A percentile compares a stretch with the other conserved stretches of the same genome.
Conservation (phyloP, 1,284 basidiomycete genomes). For the Cutaneotrichosporon mucoides region DNA sequence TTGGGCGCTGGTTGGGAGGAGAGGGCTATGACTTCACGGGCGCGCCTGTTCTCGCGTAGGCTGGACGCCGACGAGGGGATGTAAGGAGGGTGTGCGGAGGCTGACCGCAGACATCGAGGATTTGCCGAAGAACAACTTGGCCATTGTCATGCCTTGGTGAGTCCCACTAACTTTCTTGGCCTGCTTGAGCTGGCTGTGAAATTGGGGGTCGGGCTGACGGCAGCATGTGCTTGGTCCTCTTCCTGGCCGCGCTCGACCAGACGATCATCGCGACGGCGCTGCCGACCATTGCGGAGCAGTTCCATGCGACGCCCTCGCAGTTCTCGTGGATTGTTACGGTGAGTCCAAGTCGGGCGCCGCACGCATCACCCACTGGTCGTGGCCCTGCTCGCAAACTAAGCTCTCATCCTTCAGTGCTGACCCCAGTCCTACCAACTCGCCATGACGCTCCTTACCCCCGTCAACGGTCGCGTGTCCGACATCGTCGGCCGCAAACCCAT, state of each 20-base stretch:
- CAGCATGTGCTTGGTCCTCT: slow-evolving; percentile 40
- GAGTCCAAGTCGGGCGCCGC: slow-evolving; percentile 3
- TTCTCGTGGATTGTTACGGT: slow-evolving; percentile 37
- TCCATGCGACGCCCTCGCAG: slow-evolving; percentile 31
- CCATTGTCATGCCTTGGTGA: slow-evolving; percentile 28
- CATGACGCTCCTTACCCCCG: slow-evolving; percentile 33
- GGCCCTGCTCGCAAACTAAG: too few relatives aligned
- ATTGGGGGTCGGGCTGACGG: too few relatives aligned
- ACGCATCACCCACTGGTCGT: too few relatives aligned
- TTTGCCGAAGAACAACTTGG: slow-evolving; percentile 33
- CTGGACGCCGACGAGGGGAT: too few relatives aligned
- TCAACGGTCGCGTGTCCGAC: slow-evolving; percentile 43
- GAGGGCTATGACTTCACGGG: too few relatives aligned
- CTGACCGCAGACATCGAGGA: slow-evolving; percentile 29
- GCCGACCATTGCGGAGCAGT: slow-evolving; percentile 30
- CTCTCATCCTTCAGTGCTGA: too few relatives aligned
- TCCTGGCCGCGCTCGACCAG: slow-evolving; percentile 42
- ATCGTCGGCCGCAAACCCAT: slow-evolving; percentile 45
- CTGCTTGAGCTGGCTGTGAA: too few relatives aligned
- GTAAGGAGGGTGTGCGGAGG: too few relatives aligned
- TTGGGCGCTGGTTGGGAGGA: too few relatives aligned
- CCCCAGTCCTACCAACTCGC: slow-evolving; percentile 39
- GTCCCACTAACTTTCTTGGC: too few relatives aligned
- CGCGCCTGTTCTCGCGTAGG: too few relatives aligned
- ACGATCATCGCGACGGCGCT: slow-evolving; percentile 40